Conservation (phyloP, 78 protist genomes). For the Emiliania huxleyi region DNA sequence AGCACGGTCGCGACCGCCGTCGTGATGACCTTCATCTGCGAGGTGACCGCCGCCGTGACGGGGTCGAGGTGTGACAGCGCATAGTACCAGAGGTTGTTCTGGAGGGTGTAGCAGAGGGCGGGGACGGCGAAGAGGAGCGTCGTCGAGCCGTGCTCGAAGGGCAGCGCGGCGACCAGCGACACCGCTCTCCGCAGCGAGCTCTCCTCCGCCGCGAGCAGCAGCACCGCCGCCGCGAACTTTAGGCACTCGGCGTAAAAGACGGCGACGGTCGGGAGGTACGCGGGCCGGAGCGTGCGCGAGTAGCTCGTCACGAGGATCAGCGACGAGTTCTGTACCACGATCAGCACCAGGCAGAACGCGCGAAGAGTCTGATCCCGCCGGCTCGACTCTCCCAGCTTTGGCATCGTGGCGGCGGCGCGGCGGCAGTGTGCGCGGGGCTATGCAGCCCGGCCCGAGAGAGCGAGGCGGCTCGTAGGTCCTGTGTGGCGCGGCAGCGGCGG, state of each 20-base stretch:
- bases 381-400: too few species aligned
- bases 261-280: conserved; percentile 8
- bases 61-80: conserved; percentile 16
- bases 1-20: background rate
- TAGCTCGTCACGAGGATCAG: background rate
- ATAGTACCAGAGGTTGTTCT: conserved; percentile 11
- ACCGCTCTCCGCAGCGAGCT: background rate
- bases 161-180: background rate
- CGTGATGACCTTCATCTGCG: conserved; percentile 10
- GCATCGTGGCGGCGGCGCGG: too few species aligned
- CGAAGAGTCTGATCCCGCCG: background rate
- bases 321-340: background rate
- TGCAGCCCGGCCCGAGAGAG: too few species aligned
- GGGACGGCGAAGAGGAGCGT: background rate
- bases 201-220: background rate
- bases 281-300: background rate
- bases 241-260: background rate
- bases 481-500: too few species aligned
- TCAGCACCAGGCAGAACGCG: background rate
- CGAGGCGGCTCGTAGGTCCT: too few species aligned
- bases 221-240: background rate
- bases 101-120: conserved; percentile 11
- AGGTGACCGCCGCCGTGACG: background rate
- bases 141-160: background rate
- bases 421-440: too few species aligned